phyloP scores from a whole-genome alignment of 345 rosid species.

The Limnanthes douglasii region DNA sequence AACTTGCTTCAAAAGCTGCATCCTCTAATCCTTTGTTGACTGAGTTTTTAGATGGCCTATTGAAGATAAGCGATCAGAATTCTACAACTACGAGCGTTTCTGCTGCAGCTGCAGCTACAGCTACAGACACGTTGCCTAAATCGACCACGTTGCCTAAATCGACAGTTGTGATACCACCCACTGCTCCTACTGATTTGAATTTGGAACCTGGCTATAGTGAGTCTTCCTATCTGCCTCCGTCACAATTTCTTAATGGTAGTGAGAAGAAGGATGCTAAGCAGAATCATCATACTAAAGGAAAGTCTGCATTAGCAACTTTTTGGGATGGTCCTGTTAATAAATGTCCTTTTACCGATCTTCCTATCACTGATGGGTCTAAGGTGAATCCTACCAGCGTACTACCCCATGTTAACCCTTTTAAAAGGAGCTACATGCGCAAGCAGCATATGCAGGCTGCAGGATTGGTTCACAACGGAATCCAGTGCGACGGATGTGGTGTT shows the following conservation, averaged over 20 bases:
- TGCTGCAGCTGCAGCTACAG: slow-evolving; percentile 6
- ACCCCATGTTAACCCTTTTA: slow-evolving; percentile 7
- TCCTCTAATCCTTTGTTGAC: slow-evolving; percentile 23
- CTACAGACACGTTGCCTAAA: too few relatives aligned
- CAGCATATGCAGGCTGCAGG: too few relatives aligned
- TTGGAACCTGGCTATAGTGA: slow-evolving; percentile 10
- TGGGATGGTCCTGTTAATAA: slow-evolving; percentile 17
- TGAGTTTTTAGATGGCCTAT: not conserved
- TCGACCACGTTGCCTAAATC: too few relatives aligned
- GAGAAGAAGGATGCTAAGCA: slow-evolving; percentile 12
- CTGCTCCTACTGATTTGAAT: slow-evolving; percentile 24
- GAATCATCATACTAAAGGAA: slow-evolving; percentile 7
- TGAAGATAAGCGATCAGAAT: slow-evolving; percentile 9
- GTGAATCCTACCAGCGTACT: not conserved
- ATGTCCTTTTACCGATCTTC: slow-evolving; percentile 48
- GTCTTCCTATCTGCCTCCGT: slow-evolving; percentile 2
- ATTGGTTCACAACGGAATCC: slow-evolving; percentile 68
- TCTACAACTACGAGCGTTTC: slow-evolving; percentile 7
- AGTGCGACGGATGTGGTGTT: slow-evolving; percentile 87
- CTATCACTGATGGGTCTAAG: slow-evolving; percentile 9
- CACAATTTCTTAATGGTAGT: slow-evolving; percentile 2
- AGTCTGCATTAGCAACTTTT: slow-evolving; percentile 5
- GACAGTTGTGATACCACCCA: slow-evolving; percentile 4
- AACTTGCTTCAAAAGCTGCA: slow-evolving; percentile 38
- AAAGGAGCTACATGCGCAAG: slow-evolving; percentile 20